phyloP scores from a whole-genome alignment of 2,329 filamentous ascomycete genomes.

The Trichoderma brevicompactum region DNA sequence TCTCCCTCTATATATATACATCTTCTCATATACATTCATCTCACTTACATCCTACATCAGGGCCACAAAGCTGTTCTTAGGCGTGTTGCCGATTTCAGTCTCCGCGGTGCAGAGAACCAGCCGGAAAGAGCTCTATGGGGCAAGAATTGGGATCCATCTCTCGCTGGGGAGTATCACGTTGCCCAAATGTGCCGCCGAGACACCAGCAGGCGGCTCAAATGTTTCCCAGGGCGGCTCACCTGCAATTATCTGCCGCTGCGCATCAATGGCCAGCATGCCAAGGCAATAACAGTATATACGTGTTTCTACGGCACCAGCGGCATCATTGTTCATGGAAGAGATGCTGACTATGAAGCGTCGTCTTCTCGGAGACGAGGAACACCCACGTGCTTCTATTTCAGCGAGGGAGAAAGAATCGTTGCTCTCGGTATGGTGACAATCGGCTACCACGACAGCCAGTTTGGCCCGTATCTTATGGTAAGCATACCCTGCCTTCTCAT shows the following conservation, averaged over 20 bases:
- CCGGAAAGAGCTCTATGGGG: not conserved
- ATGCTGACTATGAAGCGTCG: not conserved
- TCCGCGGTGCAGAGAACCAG: not conserved
- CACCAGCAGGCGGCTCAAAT: not conserved
- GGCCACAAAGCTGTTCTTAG: not conserved
- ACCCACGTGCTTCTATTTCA: not conserved
- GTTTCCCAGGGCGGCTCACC: not conserved
- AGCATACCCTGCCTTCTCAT: not conserved
- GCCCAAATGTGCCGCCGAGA: not conserved
- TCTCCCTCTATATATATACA: no score
- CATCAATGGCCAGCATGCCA: not conserved
- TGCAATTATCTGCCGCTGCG: conserved; percentile 6
- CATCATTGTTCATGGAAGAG: not conserved
- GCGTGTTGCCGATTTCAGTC: not conserved
- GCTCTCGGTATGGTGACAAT: not conserved
- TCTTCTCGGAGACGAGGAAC: not conserved
- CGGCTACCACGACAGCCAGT: not conserved
- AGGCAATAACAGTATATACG: not conserved
- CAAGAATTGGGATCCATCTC: not conserved
- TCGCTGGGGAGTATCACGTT: not conserved
- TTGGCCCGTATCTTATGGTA: conserved; percentile 3
- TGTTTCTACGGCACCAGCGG: not conserved
- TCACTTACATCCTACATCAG: not conserved
- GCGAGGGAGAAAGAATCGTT: not conserved
- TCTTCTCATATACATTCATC: not conserved